phyloP scores from a whole-genome alignment of 1,284 basidiomycete genomes.

The Apiotrichum domesticum region DNA sequence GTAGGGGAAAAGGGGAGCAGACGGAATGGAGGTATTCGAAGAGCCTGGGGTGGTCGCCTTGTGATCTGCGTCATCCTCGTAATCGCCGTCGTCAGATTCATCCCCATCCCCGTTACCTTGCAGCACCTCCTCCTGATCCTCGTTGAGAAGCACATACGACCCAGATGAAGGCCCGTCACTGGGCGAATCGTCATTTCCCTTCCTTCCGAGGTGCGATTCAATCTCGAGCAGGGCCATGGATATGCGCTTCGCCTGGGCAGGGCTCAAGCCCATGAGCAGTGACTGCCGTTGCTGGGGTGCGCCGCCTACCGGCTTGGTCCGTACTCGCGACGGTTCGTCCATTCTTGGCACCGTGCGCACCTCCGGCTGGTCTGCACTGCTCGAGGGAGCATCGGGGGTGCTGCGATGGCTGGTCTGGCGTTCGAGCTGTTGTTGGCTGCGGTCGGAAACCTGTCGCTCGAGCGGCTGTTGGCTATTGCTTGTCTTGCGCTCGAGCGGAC shows the following conservation, averaged over 20 bases:
- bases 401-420: neutral
- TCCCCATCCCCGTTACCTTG: constrained; percentile 8
- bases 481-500: too few relatives aligned
- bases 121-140: constrained; percentile 26
- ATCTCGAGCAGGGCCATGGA: constrained; percentile 40
- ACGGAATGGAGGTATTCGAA: neutral
- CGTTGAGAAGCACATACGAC: constrained; percentile 5
- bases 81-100: neutral
- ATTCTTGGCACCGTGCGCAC: neutral
- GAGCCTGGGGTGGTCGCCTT: neutral
- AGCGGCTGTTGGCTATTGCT: neutral
- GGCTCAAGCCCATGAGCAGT: constrained; percentile 28
- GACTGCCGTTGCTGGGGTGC: constrained; percentile 26
- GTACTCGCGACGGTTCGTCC: neutral
- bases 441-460: neutral
- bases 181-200: constrained; percentile 1
- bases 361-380: too few relatives aligned
- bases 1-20: constrained; percentile 28
- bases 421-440: neutral
- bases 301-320: neutral
- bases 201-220: constrained; percentile 22
- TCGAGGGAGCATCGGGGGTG: neutral
- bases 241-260: constrained; percentile 38
- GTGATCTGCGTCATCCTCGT: neutral
- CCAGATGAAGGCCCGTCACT: neutral